phyloP scores from a whole-genome alignment of 495 filamentous ascomycete species.

The Extremus antarcticus region DNA sequence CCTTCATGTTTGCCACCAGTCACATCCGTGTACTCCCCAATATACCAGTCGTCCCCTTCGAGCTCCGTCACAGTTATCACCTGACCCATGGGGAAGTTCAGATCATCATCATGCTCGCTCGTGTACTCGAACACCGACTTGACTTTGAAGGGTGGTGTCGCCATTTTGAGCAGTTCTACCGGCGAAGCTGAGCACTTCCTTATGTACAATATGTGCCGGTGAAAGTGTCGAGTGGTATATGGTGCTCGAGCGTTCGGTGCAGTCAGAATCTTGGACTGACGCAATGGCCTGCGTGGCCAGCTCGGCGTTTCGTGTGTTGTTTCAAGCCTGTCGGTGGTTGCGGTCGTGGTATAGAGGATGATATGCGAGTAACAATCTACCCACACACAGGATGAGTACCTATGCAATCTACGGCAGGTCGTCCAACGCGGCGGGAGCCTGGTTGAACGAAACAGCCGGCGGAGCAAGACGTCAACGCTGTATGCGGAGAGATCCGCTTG shows the following conservation, averaged over 20 bases:
- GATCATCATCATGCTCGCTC: slow-evolving; percentile 87
- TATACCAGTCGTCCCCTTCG: slow-evolving; percentile 93
- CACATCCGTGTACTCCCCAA: slow-evolving; percentile 74
- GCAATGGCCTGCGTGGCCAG: slow-evolving; percentile 4
- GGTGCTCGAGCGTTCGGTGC: background rate
- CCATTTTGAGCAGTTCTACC: slow-evolving; percentile 41
- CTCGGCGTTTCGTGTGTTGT: background rate
- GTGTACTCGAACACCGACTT: slow-evolving; percentile 88
- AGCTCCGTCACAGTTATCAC: slow-evolving; percentile 85
- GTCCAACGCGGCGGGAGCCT: no score
- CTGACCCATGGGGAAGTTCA: slow-evolving; percentile 73
- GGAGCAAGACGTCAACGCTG: no score
- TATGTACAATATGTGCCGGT: background rate
- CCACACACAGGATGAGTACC: no score
- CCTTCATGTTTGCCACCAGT: slow-evolving; percentile 66
- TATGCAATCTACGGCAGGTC: no score
- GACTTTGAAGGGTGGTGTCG: slow-evolving; percentile 76
- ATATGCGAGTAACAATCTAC: background rate
- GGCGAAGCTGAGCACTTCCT: background rate
- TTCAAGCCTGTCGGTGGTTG: background rate
- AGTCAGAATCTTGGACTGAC: background rate
- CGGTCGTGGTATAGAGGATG: background rate
- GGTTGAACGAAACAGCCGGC: no score
- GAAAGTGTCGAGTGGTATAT: background rate
- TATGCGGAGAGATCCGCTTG: no score